Percentiles rank a stretch among this genome's conserved stretches.
These are phyloP conservation scores for Nissolia schottii DNA, from an alignment of 306 rosid genomes.

Conservation along the genomic window DNA sequence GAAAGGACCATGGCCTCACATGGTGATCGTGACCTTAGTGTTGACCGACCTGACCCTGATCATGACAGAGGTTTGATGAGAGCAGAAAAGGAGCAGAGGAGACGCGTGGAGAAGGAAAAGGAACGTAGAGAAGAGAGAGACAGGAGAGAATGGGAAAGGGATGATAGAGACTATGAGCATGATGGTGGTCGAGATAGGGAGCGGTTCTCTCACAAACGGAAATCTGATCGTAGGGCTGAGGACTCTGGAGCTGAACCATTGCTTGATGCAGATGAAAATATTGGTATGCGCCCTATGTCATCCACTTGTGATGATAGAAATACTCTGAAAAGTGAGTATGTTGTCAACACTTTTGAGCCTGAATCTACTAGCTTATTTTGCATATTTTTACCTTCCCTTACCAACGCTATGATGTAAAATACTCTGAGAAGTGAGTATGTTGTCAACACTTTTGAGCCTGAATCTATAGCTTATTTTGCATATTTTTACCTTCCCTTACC, in stretches of 20 bases:
- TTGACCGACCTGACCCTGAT: constrained; percentile 82
- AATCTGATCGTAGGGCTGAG: constrained; percentile 58
- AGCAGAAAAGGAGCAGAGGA: constrained; percentile 75
- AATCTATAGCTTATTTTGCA: constrained; percentile 8
- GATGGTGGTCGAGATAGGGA: constrained; percentile 69
- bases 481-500: not conserved
- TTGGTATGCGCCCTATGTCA: constrained; percentile 60
- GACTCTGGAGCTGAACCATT: constrained; percentile 68
- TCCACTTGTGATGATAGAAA: constrained; percentile 66
- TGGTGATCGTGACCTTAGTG: constrained; percentile 78
- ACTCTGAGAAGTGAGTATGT: constrained; percentile 70
- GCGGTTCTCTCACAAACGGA: constrained; percentile 59
- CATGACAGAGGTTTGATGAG: constrained; percentile 63
- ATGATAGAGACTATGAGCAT: constrained; percentile 79
- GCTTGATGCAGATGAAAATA: constrained; percentile 70
- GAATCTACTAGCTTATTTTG: constrained; percentile 6
- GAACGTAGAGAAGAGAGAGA: constrained; percentile 83
- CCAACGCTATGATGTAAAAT: too few species aligned
- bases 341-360: constrained; percentile 11
- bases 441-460: constrained; percentile 12
- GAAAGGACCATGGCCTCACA: constrained; percentile 62
- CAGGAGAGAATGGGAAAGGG: constrained; percentile 64
- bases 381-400: constrained; percentile 1
- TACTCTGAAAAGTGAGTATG: constrained; percentile 72
- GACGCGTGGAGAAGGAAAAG: constrained; percentile 81